phyloP scores from a whole-genome alignment of 176 grass and related monocot genomes.

The Carex pumila region DNA sequence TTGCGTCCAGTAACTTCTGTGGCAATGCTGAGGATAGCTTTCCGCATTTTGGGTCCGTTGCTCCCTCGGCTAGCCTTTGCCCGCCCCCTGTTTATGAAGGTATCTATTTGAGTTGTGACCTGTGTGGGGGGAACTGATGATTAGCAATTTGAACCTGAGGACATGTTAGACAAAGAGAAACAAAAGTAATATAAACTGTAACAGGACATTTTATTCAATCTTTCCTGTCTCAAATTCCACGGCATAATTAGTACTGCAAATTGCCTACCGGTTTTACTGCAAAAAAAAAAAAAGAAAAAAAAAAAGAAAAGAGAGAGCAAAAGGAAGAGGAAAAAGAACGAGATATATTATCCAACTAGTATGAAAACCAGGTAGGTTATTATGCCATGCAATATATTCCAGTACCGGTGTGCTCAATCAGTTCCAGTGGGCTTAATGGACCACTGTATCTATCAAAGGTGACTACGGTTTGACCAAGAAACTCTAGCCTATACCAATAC shows the following conservation, averaged over 20 bases:
- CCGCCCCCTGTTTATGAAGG: slow-evolving; percentile 95
- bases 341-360: not conserved
- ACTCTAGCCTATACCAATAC: not conserved
- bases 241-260: not conserved
- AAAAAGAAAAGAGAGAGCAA: not conserved
- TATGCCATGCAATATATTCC: not conserved
- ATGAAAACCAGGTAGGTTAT: not conserved
- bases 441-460: not conserved
- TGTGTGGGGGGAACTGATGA: not conserved
- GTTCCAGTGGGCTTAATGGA: not conserved
- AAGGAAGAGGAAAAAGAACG: not conserved
- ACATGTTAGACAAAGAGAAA: not conserved
- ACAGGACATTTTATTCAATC: not conserved
- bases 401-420: not conserved
- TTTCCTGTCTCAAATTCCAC: not conserved
- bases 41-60: slow-evolving; percentile 92
- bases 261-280: not conserved
- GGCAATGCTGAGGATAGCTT: slow-evolving; percentile 93
- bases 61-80: slow-evolving; percentile 92
- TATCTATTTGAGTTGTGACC: slow-evolving; percentile 18
- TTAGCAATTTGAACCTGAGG: not conserved
- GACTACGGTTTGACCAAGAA: not conserved
- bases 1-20: slow-evolving; percentile 92
- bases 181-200: not conserved
- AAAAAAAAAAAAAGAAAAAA: no score